Percentiles rank a stretch among this genome's conserved stretches.
Conservation (phyloP, 345 rosid genomes). For the Eucalyptus regnans region DNA sequence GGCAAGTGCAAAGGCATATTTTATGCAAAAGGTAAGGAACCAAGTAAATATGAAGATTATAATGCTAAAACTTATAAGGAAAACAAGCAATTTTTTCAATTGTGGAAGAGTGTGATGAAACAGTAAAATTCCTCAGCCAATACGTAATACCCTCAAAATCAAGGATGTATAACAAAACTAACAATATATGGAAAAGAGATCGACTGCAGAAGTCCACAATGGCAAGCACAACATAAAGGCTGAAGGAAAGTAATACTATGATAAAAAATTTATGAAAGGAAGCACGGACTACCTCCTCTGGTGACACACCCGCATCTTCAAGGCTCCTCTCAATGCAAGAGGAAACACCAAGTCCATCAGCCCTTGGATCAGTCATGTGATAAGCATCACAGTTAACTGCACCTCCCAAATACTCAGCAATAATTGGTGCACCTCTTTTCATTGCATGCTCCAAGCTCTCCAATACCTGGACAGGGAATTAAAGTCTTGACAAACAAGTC, state of each 20-base stretch:
- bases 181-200: background rate
- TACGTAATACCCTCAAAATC: background rate
- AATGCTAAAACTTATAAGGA: background rate
- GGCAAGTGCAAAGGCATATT: background rate
- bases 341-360: slow-evolving; percentile 99
- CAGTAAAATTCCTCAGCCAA: background rate
- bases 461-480: slow-evolving; percentile 47
- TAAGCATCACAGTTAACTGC: slow-evolving; percentile 98
- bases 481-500: background rate
- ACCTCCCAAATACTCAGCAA: slow-evolving; percentile 96
- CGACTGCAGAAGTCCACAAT: background rate
- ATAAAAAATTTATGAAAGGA: background rate
- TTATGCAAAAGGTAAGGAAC: background rate
- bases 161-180: background rate
- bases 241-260: background rate
- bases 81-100: background rate
- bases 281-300: slow-evolving; percentile 56
- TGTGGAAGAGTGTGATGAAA: background rate
- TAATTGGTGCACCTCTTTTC: slow-evolving; percentile 92
- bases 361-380: slow-evolving; percentile 98
- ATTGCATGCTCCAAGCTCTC: slow-evolving; percentile 99
- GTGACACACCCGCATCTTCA: slow-evolving; percentile 98
- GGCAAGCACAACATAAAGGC: background rate
- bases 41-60: background rate
- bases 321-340: slow-evolving; percentile 91